Conservation (phyloP, 805 yeast genomes). For the Nakazawaea ishiwadae region DNA sequence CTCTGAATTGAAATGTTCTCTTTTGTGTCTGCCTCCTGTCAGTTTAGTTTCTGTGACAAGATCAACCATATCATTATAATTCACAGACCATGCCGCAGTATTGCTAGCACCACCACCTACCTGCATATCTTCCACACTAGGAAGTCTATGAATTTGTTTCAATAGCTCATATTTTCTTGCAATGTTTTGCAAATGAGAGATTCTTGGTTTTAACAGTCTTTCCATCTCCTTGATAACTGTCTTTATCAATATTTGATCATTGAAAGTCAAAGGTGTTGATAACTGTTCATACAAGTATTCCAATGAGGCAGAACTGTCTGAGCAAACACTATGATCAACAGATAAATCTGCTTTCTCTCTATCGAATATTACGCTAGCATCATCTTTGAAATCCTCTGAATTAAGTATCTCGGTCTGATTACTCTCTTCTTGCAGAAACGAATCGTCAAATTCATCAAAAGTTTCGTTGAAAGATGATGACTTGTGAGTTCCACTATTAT, state of each 20-base stretch:
- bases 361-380: constrained; percentile 1
- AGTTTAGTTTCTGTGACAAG: not conserved
- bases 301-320: constrained; percentile 6
- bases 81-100: not conserved
- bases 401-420: not conserved
- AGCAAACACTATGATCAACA: constrained; percentile 3
- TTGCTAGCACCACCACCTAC: not conserved
- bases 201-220: constrained; percentile 2
- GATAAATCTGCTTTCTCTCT: constrained; percentile 5
- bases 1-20: not conserved
- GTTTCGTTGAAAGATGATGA: not conserved
- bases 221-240: constrained; percentile 12
- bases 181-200: not conserved
- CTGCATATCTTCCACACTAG: not conserved
- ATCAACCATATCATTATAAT: not conserved
- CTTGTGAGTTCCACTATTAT: not conserved
- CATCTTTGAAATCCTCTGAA: constrained; percentile 11
- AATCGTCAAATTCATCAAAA: not conserved
- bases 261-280: constrained; percentile 7
- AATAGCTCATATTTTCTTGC: constrained; percentile 3
- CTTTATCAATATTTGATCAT: constrained; percentile 12
- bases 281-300: constrained; percentile 13
- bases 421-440: not conserved
- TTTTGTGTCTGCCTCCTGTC: not conserved
- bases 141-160: not conserved